A percentile compares a stretch with the other conserved stretches of the same genome.
phyloP scores from a whole-genome alignment of 1,284 basidiomycete genomes.

The Boletellus deceptivus region DNA sequence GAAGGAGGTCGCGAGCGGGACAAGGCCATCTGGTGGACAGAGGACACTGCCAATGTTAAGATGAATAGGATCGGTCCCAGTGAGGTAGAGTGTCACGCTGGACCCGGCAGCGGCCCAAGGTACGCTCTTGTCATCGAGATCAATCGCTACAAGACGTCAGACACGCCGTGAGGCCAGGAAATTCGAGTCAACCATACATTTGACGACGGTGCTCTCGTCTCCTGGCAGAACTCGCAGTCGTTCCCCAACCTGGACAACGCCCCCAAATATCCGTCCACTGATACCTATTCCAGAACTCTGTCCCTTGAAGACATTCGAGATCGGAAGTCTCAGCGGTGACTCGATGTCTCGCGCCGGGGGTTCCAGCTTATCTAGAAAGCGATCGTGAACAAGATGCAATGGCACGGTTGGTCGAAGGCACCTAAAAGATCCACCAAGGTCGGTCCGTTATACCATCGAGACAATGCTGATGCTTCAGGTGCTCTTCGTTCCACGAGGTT shows the following conservation, averaged over 20 bases:
- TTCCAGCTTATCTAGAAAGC: constrained; percentile 66
- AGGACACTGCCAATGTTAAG: constrained; percentile 88
- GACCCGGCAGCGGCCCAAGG: constrained; percentile 91
- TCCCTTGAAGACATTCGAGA: constrained; percentile 95
- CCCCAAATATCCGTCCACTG: constrained; percentile 84
- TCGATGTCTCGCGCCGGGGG: constrained; percentile 79
- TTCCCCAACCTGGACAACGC: constrained; percentile 92
- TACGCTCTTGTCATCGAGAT: constrained; percentile 75
- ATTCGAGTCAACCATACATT: constrained; percentile 49
- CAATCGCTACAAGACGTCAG: constrained; percentile 65
- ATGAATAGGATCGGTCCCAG: constrained; percentile 83
- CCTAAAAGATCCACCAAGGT: constrained; percentile 85
- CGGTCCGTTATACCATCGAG: constrained; percentile 83
- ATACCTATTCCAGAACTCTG: constrained; percentile 81
- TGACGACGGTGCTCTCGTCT: constrained; percentile 84
- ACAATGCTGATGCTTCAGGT: constrained; percentile 48
- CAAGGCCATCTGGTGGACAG: constrained; percentile 68
- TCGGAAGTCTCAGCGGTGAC: constrained; percentile 81
- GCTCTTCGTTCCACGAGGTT: constrained; percentile 68
- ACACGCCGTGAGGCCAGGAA: constrained; percentile 1
- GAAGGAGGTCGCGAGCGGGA: constrained; percentile 78
- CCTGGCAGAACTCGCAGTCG: constrained; percentile 85
- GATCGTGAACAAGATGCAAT: neutral
- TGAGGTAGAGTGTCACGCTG: constrained; percentile 85
- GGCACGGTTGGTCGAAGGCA: constrained; percentile 31